These are phyloP conservation scores for Zygotorulaspora sp. DNA, from an alignment of 805 yeast genomes.

Conservation along the genomic window DNA sequence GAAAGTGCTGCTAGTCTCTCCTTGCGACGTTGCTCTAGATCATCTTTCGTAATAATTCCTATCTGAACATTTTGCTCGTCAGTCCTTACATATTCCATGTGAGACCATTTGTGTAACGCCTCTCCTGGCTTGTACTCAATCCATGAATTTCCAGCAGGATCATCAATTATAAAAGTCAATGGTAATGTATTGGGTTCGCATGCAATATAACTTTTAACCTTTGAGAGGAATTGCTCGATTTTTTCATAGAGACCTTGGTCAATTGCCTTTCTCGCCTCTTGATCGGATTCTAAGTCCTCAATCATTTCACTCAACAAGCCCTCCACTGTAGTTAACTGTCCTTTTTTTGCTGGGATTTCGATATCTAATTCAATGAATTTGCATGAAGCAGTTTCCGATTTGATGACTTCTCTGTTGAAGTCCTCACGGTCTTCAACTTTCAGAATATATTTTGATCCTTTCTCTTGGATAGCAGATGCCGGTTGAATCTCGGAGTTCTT, in stretches of 20 bases:
- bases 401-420: conserved; percentile 85
- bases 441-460: conserved; percentile 71
- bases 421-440: conserved; percentile 66
- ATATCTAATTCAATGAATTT: conserved; percentile 79
- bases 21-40: conserved; percentile 40
- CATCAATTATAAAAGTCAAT: conserved; percentile 73
- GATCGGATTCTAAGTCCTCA: conserved; percentile 75
- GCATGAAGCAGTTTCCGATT: conserved; percentile 80
- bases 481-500: conserved; percentile 92
- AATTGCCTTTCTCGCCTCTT: conserved; percentile 64
- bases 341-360: conserved; percentile 93
- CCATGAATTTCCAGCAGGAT: conserved; percentile 98
- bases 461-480: conserved; percentile 87
- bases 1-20: conserved; percentile 32
- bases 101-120: conserved; percentile 85
- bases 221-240: conserved; percentile 63
- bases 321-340: conserved; percentile 88
- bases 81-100: conserved; percentile 72
- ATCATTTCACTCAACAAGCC: conserved; percentile 83
- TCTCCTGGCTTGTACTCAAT: conserved; percentile 84
- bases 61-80: conserved; percentile 83
- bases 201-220: conserved; percentile 54
- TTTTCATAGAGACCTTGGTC: conserved; percentile 75
- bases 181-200: conserved; percentile 71
- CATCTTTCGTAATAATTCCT: conserved; percentile 68